Evolutionary conservation across 2,329 filamentous ascomycete species (phyloP).

Genomic region (Escovopsis weberi): DNA sequence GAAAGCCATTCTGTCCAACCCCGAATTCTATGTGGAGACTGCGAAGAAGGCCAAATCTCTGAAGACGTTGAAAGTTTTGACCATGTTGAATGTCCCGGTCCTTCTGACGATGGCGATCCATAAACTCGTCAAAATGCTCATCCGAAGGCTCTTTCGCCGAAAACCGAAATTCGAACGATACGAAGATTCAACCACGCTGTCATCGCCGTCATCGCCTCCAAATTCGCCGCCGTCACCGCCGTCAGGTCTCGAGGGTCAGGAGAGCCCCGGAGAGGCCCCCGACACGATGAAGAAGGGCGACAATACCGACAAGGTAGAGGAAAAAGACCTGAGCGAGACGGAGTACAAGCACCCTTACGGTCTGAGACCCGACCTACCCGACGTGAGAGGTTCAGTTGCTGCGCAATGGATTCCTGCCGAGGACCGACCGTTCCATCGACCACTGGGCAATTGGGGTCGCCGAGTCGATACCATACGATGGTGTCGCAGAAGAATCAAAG

Average conservation of each 20-base stretch:
- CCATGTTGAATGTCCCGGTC: too few species aligned
- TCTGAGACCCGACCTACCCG: slow-evolving; percentile 19
- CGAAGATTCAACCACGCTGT: background rate
- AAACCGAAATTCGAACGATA: background rate
- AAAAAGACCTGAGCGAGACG: slow-evolving; percentile 9
- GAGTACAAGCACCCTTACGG: slow-evolving; percentile 25
- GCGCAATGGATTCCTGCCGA: slow-evolving; percentile 60
- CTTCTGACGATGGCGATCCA: too few species aligned
- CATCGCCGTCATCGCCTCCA: too few species aligned
- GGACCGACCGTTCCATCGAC: slow-evolving; percentile 59
- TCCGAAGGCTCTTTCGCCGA: too few species aligned
- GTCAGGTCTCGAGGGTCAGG: background rate
- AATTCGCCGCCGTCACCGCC: background rate
- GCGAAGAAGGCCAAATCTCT: background rate
- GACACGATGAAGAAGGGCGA: slow-evolving; percentile 1
- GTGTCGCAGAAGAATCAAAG: slow-evolving; percentile 44
- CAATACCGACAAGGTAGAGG: too few species aligned
- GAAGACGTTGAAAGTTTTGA: too few species aligned
- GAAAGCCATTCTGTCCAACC: background rate
- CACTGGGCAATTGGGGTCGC: slow-evolving; percentile 57
- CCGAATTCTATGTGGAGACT: background rate
- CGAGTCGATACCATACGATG: slow-evolving; percentile 94
- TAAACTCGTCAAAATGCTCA: too few species aligned
- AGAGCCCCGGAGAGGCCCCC: background rate
- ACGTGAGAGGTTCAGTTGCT: slow-evolving; percentile 39